phyloP scores from a whole-genome alignment of 2,329 filamentous ascomycete species.

The Fusarium subglutinans region DNA sequence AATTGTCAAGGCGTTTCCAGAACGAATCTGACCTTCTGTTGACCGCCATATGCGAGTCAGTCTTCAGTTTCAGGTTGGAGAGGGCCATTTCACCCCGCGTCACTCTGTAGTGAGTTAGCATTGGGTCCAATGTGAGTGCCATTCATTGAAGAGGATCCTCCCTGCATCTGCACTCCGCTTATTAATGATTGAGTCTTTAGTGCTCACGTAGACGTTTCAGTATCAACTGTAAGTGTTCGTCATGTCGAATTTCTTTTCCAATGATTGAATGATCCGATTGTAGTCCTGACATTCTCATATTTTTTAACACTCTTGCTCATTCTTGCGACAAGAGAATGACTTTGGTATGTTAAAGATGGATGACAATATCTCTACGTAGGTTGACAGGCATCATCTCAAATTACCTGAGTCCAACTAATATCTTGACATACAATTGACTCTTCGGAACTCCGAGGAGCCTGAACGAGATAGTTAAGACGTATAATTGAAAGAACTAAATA shows the following conservation, averaged over 20 bases:
- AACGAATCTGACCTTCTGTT: slow-evolving; percentile 7
- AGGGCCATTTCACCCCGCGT: slow-evolving; percentile 21
- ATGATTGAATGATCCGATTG: background rate
- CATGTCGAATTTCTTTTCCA: background rate
- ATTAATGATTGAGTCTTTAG: background rate
- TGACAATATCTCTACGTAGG: background rate
- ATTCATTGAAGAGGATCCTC: background rate
- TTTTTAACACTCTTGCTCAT: background rate
- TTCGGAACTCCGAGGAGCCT: slow-evolving; percentile 10
- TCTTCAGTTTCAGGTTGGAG: slow-evolving; percentile 21
- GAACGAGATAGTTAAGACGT: background rate
- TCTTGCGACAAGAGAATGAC: background rate
- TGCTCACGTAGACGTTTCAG: background rate
- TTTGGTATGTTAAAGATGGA: too few relatives aligned
- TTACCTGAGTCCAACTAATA: background rate
- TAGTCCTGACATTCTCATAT: background rate
- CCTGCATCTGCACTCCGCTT: background rate
- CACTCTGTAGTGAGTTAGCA: background rate
- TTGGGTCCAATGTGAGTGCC: background rate
- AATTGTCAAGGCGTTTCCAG: slow-evolving; percentile 15
- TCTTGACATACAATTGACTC: background rate
- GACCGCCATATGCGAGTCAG: slow-evolving; percentile 29
- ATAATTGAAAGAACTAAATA: background rate
- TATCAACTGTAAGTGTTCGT: background rate
- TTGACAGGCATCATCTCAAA: too few relatives aligned